Evolutionary conservation across 495 filamentous ascomycete species (phyloP).

Genomic region (Immersiella caudata): DNA sequence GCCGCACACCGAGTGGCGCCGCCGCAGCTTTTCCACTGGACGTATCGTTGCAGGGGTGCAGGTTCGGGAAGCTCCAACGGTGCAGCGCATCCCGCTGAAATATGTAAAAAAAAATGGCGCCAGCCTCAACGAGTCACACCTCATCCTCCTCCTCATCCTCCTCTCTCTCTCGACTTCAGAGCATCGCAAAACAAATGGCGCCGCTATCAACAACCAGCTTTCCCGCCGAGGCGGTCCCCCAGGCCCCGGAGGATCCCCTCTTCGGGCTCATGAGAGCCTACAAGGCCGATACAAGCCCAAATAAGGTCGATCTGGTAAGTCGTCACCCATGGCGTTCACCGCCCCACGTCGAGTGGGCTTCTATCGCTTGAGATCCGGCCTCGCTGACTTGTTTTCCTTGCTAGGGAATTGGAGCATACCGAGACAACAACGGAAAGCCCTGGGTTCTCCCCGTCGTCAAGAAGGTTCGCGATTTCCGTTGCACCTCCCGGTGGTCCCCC

Average conservation of each 20-base stretch:
- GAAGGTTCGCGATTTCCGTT: slow-evolving; percentile 63
- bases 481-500: not conserved
- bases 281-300: slow-evolving; percentile 75
- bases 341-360: slow-evolving; percentile 2
- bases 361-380: not conserved
- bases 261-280: slow-evolving; percentile 93
- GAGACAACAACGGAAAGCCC: slow-evolving; percentile 95
- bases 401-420: slow-evolving; percentile 89
- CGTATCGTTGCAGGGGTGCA: slow-evolving; percentile 21
- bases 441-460: slow-evolving; percentile 97
- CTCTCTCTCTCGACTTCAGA: slow-evolving; percentile 47
- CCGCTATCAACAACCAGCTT: slow-evolving; percentile 64
- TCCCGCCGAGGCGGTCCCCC: slow-evolving; percentile 74
- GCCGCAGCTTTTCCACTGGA: slow-evolving; percentile 13
- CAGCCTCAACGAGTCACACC: slow-evolving; percentile 28
- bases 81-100: not conserved
- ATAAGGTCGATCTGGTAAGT: slow-evolving; percentile 83
- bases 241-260: slow-evolving; percentile 92
- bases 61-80: not conserved
- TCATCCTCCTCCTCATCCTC: slow-evolving; percentile 28
- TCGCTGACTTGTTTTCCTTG: not conserved
- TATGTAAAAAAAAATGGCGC: slow-evolving; percentile 34
- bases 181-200: slow-evolving; percentile 48
- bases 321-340: not conserved
- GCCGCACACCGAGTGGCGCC: slow-evolving; percentile 18